Percentiles rank a stretch among this genome's conserved stretches.
Conservation (phyloP, 1,284 basidiomycete species). For the Rugosomyces carneus region DNA sequence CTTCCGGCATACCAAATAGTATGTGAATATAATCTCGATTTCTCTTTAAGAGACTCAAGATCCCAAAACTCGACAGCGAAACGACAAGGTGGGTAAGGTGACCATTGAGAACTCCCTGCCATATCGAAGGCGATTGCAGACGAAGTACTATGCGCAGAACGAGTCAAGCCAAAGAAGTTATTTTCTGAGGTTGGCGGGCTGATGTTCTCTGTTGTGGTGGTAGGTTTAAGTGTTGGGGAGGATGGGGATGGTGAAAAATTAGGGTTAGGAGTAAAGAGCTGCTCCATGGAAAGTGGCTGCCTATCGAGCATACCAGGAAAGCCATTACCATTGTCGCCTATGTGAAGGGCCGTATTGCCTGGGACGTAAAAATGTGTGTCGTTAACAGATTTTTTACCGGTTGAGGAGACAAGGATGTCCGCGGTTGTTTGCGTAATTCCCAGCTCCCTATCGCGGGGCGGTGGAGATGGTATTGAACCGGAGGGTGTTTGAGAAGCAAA, state of each 20-base stretch:
- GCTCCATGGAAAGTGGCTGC: conserved; percentile 32
- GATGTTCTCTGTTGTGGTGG: conserved; percentile 5
- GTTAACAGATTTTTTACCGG: conserved; percentile 18
- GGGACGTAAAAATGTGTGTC: conserved; percentile 64
- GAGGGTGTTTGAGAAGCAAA: conserved; percentile 8
- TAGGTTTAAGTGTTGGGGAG: conserved; percentile 14
- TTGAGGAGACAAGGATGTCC: conserved; percentile 36
- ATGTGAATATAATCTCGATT: conserved; percentile 70
- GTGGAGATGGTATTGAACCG: conserved; percentile 19
- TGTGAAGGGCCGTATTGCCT: conserved; percentile 68
- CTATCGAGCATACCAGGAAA: conserved; percentile 32
- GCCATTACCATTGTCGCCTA: conserved; percentile 66
- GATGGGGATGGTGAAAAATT: conserved; percentile 16
- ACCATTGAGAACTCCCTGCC: conserved; percentile 44
- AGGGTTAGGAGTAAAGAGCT: conserved; percentile 28
- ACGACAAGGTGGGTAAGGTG: conserved; percentile 67
- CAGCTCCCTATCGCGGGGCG: conserved; percentile 51
- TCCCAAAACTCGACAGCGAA: conserved; percentile 92
- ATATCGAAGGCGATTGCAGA: conserved; percentile 37
- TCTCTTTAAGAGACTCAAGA: conserved; percentile 77
- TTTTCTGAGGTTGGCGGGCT: conserved; percentile 36
- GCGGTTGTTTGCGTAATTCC: conserved; percentile 47
- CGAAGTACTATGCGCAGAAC: conserved; percentile 35
- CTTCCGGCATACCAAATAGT: conserved; percentile 79
- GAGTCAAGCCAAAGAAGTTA: conserved; percentile 61